These are phyloP conservation scores for Salvia hispanica DNA, from an alignment of 257 asterid species.

Conservation along the genomic window DNA sequence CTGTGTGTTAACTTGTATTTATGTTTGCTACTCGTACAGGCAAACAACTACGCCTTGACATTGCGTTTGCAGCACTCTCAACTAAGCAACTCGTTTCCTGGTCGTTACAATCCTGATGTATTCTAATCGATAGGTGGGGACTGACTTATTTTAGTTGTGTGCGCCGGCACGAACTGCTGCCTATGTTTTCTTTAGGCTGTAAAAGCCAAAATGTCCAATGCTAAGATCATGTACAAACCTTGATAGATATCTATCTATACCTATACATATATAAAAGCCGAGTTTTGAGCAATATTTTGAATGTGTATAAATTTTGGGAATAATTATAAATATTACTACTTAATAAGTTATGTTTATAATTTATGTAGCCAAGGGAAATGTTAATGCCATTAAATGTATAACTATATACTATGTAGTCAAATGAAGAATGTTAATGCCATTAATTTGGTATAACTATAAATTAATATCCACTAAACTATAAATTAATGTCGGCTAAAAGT, in stretches of 20 bases:
- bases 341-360: too few species aligned
- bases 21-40: slow-evolving; percentile 42
- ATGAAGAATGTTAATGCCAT: too few species aligned
- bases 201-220: slow-evolving; percentile 10
- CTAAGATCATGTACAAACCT: slow-evolving; percentile 1
- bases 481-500: too few species aligned
- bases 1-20: neutral
- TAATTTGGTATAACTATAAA: too few species aligned
- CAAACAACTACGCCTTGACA: slow-evolving; percentile 65
- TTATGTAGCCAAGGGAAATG: too few species aligned
- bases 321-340: too few species aligned
- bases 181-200: neutral
- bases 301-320: too few species aligned
- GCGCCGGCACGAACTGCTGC: slow-evolving; percentile 4
- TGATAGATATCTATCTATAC: neutral
- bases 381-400: too few species aligned
- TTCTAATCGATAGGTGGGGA: slow-evolving; percentile 35
- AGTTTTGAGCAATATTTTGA: too few species aligned
- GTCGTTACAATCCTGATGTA: slow-evolving; percentile 67
- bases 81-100: slow-evolving; percentile 55
- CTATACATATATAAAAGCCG: too few species aligned
- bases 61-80: slow-evolving; percentile 71
- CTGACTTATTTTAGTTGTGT: neutral
- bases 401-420: too few species aligned
- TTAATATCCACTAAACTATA: too few species aligned